Conservation (phyloP, 1,139 yeast genomes). For the Debaryomyces nepalensis region DNA sequence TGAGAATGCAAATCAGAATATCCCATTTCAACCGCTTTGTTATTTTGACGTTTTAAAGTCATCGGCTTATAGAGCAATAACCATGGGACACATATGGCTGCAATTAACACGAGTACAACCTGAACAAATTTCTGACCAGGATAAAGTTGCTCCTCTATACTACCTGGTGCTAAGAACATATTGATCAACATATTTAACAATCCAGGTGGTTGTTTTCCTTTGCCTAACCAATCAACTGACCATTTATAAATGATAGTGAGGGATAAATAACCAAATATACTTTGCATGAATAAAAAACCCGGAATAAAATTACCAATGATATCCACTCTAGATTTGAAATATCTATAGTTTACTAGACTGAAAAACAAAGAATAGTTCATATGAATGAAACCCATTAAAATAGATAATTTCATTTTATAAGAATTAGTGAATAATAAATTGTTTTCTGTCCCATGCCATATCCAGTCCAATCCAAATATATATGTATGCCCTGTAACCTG, state of each 20-base stretch:
- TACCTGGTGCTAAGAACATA: constrained; percentile 95
- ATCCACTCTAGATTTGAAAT: constrained; percentile 78
- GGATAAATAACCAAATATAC: constrained; percentile 90
- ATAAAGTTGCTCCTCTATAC: constrained; percentile 78
- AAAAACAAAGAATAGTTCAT: constrained; percentile 91
- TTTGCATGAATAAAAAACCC: constrained; percentile 91
- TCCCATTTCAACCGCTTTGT: constrained; percentile 38
- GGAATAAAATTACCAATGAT: constrained; percentile 94
- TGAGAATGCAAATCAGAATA: constrained; percentile 43
- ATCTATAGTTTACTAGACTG: constrained; percentile 79
- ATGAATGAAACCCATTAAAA: constrained; percentile 91
- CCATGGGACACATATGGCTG: constrained; percentile 95
- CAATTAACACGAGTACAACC: constrained; percentile 69
- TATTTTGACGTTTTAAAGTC: constrained; percentile 52
- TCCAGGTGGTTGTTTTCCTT: constrained; percentile 84
- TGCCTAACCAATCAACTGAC: constrained; percentile 88
- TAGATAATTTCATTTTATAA: constrained; percentile 93
- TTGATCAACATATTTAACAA: constrained; percentile 91
- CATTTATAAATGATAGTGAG: constrained; percentile 89
- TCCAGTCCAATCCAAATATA: constrained; percentile 86
- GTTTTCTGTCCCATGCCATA: constrained; percentile 98
- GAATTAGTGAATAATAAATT: constrained; percentile 88
- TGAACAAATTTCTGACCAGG: constrained; percentile 86
- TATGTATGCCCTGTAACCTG: constrained; percentile 63
- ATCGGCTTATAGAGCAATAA: constrained; percentile 86